A percentile compares a stretch with the other conserved stretches of the same genome.
phyloP scores from a whole-genome alignment of 345 rosid species.

The Geranium brycei region DNA sequence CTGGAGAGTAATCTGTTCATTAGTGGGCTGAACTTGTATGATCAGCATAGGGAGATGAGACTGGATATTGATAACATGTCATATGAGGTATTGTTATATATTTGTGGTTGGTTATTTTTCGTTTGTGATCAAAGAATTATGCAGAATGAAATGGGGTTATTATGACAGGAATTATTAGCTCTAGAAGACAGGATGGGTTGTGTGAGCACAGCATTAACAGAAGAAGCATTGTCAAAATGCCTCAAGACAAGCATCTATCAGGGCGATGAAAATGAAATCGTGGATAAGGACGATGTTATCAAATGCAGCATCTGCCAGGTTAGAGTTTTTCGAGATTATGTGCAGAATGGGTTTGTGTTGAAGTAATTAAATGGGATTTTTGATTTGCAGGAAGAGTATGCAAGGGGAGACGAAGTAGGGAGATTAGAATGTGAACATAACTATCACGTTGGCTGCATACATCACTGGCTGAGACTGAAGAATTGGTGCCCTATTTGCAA shows the following conservation, averaged over 20 bases:
- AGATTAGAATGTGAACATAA: slow-evolving; percentile 62
- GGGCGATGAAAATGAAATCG: slow-evolving; percentile 19
- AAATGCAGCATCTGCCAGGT: slow-evolving; percentile 99
- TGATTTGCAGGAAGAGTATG: slow-evolving; percentile 66
- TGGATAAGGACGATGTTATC: slow-evolving; percentile 39
- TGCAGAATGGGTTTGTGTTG: no score
- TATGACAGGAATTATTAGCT: slow-evolving; percentile 69
- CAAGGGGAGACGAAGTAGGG: slow-evolving; percentile 61
- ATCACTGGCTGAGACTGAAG: slow-evolving; percentile 78
- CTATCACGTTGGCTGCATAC: slow-evolving; percentile 56
- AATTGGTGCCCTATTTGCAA: slow-evolving; percentile 96
- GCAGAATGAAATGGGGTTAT: background rate
- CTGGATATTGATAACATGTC: slow-evolving; percentile 94
- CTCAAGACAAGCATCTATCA: slow-evolving; percentile 45
- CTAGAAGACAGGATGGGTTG: slow-evolving; percentile 92
- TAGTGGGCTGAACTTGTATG: slow-evolving; percentile 55
- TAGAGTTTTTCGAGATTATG: background rate
- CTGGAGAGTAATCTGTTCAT: slow-evolving; percentile 70
- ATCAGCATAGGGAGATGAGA: slow-evolving; percentile 92
- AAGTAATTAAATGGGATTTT: no score
- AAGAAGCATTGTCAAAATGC: slow-evolving; percentile 66
- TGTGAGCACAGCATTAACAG: slow-evolving; percentile 87
- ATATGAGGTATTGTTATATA: slow-evolving; percentile 56
- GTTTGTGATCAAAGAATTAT: no score
- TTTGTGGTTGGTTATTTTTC: background rate